phyloP scores from a whole-genome alignment of 169 alveolate species.

The Babesia ovis region DNA sequence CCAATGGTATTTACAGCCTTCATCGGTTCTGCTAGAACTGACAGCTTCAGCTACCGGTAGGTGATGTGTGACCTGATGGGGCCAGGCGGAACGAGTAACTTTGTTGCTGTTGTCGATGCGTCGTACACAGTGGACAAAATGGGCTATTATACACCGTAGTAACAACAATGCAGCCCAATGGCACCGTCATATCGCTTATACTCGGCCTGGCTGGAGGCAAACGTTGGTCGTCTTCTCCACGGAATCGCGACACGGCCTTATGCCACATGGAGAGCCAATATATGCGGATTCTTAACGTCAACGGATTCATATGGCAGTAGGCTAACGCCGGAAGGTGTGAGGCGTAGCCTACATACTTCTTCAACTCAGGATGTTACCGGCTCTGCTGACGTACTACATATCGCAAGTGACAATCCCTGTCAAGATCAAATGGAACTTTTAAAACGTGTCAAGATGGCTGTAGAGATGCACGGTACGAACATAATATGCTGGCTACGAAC shows the following conservation, averaged over 20 bases:
- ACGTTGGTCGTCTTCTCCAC: constrained; percentile 7
- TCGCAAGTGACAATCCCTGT: constrained; percentile 29
- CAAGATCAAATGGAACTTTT: constrained; percentile 38
- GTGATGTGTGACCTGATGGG: constrained; percentile 45
- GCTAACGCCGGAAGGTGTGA: too few relatives aligned
- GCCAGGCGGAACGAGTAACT: background rate
- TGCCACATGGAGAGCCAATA: background rate
- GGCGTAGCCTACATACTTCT: background rate
- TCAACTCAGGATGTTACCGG: background rate
- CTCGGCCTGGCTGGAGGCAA: constrained; percentile 26
- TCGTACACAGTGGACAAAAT: constrained; percentile 20
- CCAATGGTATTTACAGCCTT: constrained; percentile 15
- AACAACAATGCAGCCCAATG: background rate
- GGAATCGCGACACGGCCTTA: background rate
- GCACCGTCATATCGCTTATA: constrained; percentile 17
- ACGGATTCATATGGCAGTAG: background rate
- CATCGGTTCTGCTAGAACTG: constrained; percentile 14
- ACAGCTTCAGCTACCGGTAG: background rate
- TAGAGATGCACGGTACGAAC: constrained; percentile 10
- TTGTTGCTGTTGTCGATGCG: background rate
- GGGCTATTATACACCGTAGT: background rate
- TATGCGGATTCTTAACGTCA: background rate
- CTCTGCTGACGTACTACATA: constrained; percentile 19
- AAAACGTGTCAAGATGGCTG: constrained; percentile 13
- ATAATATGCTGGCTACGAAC: constrained; percentile 64